Conservation (phyloP, 2,329 filamentous ascomycete genomes). For the Sclerotinia sclerotiorum region DNA sequence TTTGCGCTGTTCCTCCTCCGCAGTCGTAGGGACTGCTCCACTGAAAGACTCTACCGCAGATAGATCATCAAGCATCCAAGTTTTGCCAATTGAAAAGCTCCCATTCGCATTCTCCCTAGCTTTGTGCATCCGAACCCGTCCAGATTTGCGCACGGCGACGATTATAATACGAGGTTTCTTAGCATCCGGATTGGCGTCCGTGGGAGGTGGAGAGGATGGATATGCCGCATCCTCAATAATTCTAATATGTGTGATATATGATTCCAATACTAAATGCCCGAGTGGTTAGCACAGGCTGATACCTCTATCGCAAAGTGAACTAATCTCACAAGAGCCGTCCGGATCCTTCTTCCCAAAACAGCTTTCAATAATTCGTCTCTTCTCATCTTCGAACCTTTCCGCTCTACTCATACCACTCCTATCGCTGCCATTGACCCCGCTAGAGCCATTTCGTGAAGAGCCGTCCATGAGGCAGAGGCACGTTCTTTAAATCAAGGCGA, state of each 20-base stretch:
- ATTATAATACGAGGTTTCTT: constrained; percentile 93
- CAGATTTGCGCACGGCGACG: constrained; percentile 87
- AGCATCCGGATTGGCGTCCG: constrained; percentile 66
- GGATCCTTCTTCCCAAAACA: constrained; percentile 89
- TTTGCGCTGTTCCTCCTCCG: constrained; percentile 60
- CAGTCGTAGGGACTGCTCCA: constrained; percentile 56
- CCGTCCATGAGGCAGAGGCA: constrained; percentile 42
- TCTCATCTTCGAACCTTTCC: constrained; percentile 95
- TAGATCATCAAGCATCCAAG: constrained; percentile 94
- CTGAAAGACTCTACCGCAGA: constrained; percentile 80
- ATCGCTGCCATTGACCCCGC: constrained; percentile 38
- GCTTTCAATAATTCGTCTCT: constrained; percentile 88
- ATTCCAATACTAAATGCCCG: constrained; percentile 67
- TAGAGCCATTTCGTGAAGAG: constrained; percentile 39
- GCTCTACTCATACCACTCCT: constrained; percentile 48
- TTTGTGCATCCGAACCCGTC: constrained; percentile 93
- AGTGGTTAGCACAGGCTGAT: constrained; percentile 30
- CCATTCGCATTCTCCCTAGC: constrained; percentile 93
- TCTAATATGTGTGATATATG: constrained; percentile 95
- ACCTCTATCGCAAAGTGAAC: constrained; percentile 10
- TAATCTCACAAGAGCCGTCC: constrained; percentile 71
- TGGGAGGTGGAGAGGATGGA: constrained; percentile 81
- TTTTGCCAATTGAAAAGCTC: constrained; percentile 95
- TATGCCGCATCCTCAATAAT: constrained; percentile 84
- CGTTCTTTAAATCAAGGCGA: constrained; percentile 28